Conservation (phyloP, 768 basidiomycete species). For the Obba rivulosa region DNA sequence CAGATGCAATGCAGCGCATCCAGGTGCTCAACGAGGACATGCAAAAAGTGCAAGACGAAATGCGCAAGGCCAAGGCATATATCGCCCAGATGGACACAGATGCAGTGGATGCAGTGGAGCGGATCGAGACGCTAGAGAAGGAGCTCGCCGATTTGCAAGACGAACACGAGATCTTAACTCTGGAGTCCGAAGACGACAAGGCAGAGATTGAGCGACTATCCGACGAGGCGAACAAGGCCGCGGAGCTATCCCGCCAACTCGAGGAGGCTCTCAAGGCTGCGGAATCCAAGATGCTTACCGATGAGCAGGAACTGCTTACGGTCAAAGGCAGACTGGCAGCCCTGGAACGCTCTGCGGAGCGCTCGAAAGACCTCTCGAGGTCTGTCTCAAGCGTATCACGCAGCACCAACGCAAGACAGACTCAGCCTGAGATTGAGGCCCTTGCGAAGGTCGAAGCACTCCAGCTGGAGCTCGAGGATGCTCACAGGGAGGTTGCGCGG, state of each 20-base stretch:
- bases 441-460: conserved; percentile 41
- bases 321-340: conserved; percentile 46
- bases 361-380: conserved; percentile 22
- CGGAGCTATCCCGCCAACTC: conserved; percentile 59
- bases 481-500: conserved; percentile 69
- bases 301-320: conserved; percentile 47
- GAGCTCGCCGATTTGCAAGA: conserved; percentile 45
- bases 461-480: conserved; percentile 72
- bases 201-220: conserved; percentile 48
- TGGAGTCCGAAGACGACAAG: conserved; percentile 41
- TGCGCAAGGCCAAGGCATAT: conserved; percentile 41
- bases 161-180: conserved; percentile 37
- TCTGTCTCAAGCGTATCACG: conserved; percentile 20
- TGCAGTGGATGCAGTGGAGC: conserved; percentile 45
- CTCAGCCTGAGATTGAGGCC: conserved; percentile 36
- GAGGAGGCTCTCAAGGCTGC: conserved; percentile 73
- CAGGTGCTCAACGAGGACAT: conserved; percentile 26
- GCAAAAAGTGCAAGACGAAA: conserved; percentile 33
- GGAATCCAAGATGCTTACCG: conserved; percentile 62
- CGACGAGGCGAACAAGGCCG: conserved; percentile 44
- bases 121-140: conserved; percentile 50
- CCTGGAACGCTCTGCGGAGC: conserved; percentile 49
- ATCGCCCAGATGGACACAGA: conserved; percentile 57
- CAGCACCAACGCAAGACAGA: conserved; percentile 32
- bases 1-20: conserved; percentile 15